Evolutionary conservation across 345 rosid genomes (phyloP).

Genomic region (Zanthoxylum bungeanum): DNA sequence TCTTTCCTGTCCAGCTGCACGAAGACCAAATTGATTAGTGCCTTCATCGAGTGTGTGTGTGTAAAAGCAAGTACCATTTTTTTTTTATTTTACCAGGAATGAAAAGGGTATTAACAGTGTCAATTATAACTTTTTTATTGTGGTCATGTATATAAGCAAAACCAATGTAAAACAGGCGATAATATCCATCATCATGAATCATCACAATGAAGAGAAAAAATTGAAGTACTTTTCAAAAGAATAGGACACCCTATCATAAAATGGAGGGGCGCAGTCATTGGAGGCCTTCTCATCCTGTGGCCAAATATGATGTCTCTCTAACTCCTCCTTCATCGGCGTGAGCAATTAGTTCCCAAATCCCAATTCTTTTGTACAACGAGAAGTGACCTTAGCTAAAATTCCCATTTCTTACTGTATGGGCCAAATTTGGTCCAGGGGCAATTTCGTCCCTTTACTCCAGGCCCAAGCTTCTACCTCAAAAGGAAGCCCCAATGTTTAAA

Average conservation of each 20-base stretch:
- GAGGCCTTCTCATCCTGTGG: neutral
- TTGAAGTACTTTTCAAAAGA: neutral
- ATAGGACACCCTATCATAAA: neutral
- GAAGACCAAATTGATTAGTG: conserved; percentile 9
- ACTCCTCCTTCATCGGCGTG: neutral
- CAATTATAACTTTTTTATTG: neutral
- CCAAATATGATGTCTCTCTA: neutral
- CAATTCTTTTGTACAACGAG: neutral
- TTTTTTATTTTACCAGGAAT: too few relatives aligned
- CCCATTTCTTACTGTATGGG: neutral
- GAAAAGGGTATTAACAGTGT: neutral
- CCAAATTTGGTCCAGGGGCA: too few relatives aligned
- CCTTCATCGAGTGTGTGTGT: neutral
- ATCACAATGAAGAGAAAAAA: neutral
- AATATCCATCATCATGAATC: neutral
- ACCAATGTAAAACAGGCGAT: neutral
- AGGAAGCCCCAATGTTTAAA: too few relatives aligned
- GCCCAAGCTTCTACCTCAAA: too few relatives aligned
- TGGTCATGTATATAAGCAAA: neutral
- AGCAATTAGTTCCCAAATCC: neutral
- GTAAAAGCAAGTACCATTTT: neutral
- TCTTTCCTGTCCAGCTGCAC: conserved; percentile 96
- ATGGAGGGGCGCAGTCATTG: neutral
- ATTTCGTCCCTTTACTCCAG: too few relatives aligned
- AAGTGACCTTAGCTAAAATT: neutral